Evolutionary conservation across 441 rosid genomes (phyloP), one percentile per base, ranked within the genome.

Genomic region (Gossypium davidsonii): DNA sequence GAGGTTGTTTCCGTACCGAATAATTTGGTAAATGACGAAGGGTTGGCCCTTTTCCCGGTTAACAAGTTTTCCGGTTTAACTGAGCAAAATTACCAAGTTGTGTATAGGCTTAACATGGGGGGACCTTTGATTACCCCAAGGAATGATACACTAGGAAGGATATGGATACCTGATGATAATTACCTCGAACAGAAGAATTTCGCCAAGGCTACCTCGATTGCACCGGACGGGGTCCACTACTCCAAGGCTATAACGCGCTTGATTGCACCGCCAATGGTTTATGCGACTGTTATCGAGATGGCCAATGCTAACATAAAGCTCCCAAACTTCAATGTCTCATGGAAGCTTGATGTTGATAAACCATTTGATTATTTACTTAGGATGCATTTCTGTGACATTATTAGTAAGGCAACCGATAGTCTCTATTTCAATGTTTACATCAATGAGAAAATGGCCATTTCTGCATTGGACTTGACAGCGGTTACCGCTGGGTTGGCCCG

Each of bases 1-100:
- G 99, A 95, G 89, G 82, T 95, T 21, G 91, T 95, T 71, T 91
- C 97, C 1, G 97, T 91, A 1, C 97, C 94, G 0, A 92, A 85
- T 23, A 71, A 39, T 67, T 58, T 85, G 77, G 77, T 90, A 59
- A 14, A 84, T 9, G 90, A 91, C 62, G 69, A 83, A 46, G 99
- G 85, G 34, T 77, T 84, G 0, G 58, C 80, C 3, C 91, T 93
- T 74, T 89, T 83, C 73, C 96, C 96, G 0, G 86, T 89, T 26
- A 59, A 67, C 20, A 72, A 67, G 34, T 81, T 72, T 17, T 3
- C 84, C 0, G 92, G 95, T 3, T 76, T 90, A 73, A 66, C 75
- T 48, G 71, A 67, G 2, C 84, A 49, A 6, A 84, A 85, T 0
- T 95, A 85, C 86, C 87, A 85, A 39, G 74, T 82, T 18, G 88